A percentile compares a stretch with the other conserved stretches of the same genome.
Evolutionary conservation across 345 rosid species (phyloP).

Genomic region (Fremontodendron californicum): DNA sequence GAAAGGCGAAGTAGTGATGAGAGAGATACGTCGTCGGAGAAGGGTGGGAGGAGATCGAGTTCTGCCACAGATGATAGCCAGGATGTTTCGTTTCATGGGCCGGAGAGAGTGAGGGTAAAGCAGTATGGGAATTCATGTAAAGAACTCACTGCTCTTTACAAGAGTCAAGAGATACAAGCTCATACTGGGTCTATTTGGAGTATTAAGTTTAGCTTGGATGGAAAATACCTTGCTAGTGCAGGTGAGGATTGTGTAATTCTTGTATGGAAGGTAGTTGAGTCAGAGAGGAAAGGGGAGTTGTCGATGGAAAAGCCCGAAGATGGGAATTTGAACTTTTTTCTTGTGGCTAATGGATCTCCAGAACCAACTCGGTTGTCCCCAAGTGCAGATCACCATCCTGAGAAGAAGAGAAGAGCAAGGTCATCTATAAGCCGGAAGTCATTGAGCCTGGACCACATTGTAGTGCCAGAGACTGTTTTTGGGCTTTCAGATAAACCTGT

Average conservation of each 20-base stretch:
- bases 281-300: slow-evolving; percentile 81
- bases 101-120: slow-evolving; percentile 76
- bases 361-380: slow-evolving; percentile 64
- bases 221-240: slow-evolving; percentile 88
- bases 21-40: slow-evolving; percentile 80
- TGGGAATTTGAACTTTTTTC: slow-evolving; percentile 47
- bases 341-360: slow-evolving; percentile 69
- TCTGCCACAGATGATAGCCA: slow-evolving; percentile 96
- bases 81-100: slow-evolving; percentile 78
- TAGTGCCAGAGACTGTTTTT: slow-evolving; percentile 76
- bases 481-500: slow-evolving; percentile 80
- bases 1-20: slow-evolving; percentile 93
- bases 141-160: slow-evolving; percentile 75
- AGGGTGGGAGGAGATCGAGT: slow-evolving; percentile 86
- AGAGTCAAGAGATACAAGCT: slow-evolving; percentile 90
- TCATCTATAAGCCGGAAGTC: slow-evolving; percentile 73
- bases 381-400: slow-evolving; percentile 36
- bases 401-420: slow-evolving; percentile 75
- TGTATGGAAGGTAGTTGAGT: slow-evolving; percentile 75
- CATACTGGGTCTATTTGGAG: slow-evolving; percentile 93
- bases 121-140: slow-evolving; percentile 79
- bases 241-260: slow-evolving; percentile 92
- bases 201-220: slow-evolving; percentile 90
- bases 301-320: slow-evolving; percentile 73
- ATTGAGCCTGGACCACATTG: slow-evolving; percentile 58